Conservation (phyloP, 2,329 filamentous ascomycete genomes). For the Diplodia scrobiculata region DNA sequence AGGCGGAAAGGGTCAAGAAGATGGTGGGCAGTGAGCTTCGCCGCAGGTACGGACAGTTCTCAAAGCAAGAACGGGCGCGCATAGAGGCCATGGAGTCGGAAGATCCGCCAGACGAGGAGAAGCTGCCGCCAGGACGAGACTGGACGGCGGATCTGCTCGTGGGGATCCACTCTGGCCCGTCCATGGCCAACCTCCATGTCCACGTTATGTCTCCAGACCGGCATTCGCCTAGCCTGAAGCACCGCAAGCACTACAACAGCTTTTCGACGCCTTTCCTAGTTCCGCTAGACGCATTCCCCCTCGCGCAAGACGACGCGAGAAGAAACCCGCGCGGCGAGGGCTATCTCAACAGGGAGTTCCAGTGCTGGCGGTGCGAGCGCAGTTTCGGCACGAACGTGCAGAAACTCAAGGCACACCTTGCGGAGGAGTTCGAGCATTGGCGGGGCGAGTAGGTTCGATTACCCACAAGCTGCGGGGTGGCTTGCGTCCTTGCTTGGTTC, state of each 20-base stretch:
- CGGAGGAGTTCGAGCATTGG: conserved; percentile 75
- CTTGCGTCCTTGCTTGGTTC: conserved; percentile 18
- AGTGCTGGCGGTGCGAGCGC: conserved; percentile 80
- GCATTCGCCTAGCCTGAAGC: conserved; percentile 69
- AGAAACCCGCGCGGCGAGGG: conserved; percentile 58
- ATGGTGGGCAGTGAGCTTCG: conserved; percentile 76
- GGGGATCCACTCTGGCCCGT: conserved; percentile 84
- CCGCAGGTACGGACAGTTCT: conserved; percentile 65
- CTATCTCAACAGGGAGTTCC: conserved; percentile 67
- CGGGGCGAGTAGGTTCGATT: conserved; percentile 56
- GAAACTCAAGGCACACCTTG: conserved; percentile 73
- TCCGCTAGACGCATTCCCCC: conserved; percentile 74
- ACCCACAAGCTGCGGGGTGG: conserved; percentile 19
- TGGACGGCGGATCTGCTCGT: conserved; percentile 74
- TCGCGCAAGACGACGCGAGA: conserved; percentile 66
- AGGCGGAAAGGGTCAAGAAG: conserved; percentile 62
- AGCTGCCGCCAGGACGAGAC: conserved; percentile 71
- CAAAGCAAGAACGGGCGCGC: conserved; percentile 63
- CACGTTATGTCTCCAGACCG: conserved; percentile 84
- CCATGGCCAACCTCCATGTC: conserved; percentile 89
- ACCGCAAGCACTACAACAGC: conserved; percentile 88
- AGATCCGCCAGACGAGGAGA: conserved; percentile 34
- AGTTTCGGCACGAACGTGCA: conserved; percentile 75
- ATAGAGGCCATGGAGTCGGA: conserved; percentile 62
- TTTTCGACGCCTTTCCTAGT: conserved; percentile 87